phyloP scores from a whole-genome alignment of 2,329 filamentous ascomycete genomes.

The Neospermospora avenae region DNA sequence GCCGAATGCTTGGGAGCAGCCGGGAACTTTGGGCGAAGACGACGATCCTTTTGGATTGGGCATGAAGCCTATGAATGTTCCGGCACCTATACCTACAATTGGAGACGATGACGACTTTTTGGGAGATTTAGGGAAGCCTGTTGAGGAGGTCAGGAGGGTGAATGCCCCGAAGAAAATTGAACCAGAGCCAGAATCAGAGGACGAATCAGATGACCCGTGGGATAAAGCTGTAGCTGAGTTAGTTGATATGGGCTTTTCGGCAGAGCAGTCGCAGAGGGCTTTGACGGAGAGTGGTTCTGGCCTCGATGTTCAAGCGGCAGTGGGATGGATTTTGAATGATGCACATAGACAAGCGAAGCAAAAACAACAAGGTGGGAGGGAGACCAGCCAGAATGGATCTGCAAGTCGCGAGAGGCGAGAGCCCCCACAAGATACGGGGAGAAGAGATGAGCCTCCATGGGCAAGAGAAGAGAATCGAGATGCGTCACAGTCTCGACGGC shows the following conservation, averaged over 20 bases:
- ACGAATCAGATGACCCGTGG: conserved; percentile 54
- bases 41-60: conserved; percentile 87
- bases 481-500: conserved; percentile 44
- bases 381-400: conserved; percentile 21
- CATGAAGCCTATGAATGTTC: conserved; percentile 29
- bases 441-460: conserved; percentile 55
- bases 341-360: conserved; percentile 81
- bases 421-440: conserved; percentile 26
- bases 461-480: conserved; percentile 53
- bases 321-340: conserved; percentile 86
- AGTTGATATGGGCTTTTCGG: conserved; percentile 90
- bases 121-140: conserved; percentile 61
- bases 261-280: conserved; percentile 77
- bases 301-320: conserved; percentile 78
- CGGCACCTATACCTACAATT: conserved; percentile 26
- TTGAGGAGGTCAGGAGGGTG: conserved; percentile 57
- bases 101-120: conserved; percentile 64
- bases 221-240: conserved; percentile 84
- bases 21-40: conserved; percentile 50
- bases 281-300: conserved; percentile 77
- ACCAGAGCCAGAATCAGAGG: conserved; percentile 11
- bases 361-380: conserved; percentile 54
- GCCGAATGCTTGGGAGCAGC: conserved; percentile 51
- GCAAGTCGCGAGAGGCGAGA: conserved; percentile 33
- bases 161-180: conserved; percentile 32